Percentiles rank a stretch among this genome's conserved stretches.
These are phyloP conservation scores for Leccinum arenicola DNA, from an alignment of 768 basidiomycete genomes.

Conservation along the genomic window DNA sequence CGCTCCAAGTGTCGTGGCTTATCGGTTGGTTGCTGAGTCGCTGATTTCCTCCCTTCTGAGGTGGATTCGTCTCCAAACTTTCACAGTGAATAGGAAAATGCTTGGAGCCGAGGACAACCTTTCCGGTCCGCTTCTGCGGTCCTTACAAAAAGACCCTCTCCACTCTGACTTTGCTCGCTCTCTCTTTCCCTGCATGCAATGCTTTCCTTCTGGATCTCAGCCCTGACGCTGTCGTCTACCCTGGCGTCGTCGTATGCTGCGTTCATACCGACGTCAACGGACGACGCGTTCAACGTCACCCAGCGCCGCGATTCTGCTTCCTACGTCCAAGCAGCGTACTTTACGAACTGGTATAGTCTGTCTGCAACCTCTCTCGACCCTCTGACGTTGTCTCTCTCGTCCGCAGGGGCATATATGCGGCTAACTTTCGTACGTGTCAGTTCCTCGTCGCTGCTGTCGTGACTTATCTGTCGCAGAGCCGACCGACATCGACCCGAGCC, in stretches of 20 bases:
- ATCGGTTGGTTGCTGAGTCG: slow-evolving; percentile 2
- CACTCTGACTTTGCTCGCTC: not conserved
- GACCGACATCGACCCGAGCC: slow-evolving; percentile 53
- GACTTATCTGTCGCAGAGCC: slow-evolving; percentile 46
- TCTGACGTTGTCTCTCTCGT: not conserved
- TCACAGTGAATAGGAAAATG: slow-evolving; percentile 8
- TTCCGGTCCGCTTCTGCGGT: slow-evolving; percentile 8
- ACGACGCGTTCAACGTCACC: not conserved
- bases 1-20: slow-evolving; percentile 9
- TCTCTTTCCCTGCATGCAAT: slow-evolving; percentile 2
- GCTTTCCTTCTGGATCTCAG: slow-evolving; percentile 1
- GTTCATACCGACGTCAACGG: slow-evolving; percentile 7
- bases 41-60: slow-evolving; percentile 8
- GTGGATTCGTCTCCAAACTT: slow-evolving; percentile 12
- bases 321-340: slow-evolving; percentile 36
- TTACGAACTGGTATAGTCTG: slow-evolving; percentile 33
- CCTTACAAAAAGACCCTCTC: slow-evolving; percentile 17
- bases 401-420: slow-evolving; percentile 55
- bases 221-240: slow-evolving; percentile 8
- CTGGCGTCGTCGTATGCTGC: slow-evolving; percentile 12
- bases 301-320: slow-evolving; percentile 14
- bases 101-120: slow-evolving; percentile 15
- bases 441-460: not conserved
- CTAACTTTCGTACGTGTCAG: slow-evolving; percentile 54
- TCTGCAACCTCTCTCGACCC: not conserved